phyloP scores from a whole-genome alignment of 208 protist genomes.

The Herpetomonas samuelpessoai region DNA sequence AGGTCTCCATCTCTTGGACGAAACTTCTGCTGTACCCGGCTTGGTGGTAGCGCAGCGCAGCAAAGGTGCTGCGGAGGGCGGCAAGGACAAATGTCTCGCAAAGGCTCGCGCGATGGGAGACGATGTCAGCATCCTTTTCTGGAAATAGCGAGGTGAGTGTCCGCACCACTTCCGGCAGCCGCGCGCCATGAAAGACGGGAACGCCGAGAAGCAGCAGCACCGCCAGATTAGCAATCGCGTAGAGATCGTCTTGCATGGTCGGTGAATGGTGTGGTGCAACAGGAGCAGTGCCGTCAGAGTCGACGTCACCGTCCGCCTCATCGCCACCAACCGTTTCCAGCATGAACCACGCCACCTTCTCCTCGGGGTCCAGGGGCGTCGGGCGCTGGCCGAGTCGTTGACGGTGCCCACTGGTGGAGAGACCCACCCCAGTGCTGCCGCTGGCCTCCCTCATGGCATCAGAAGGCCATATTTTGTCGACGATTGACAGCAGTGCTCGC shows the following conservation, averaged over 20 bases:
- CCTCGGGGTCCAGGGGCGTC: slow-evolving; percentile 4
- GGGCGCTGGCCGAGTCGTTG: neutral
- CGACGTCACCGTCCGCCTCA: neutral
- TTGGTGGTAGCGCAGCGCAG: slow-evolving; percentile 8
- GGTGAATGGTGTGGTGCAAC: slow-evolving; percentile 11
- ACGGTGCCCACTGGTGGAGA: neutral
- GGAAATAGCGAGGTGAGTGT: slow-evolving; percentile 15
- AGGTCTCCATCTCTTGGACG: slow-evolving; percentile 17
- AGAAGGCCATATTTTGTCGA: slow-evolving; percentile 12
- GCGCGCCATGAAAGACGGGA: slow-evolving; percentile 47
- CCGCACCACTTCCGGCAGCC: slow-evolving; percentile 34
- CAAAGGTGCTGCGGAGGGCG: neutral
- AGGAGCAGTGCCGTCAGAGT: neutral
- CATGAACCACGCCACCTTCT: slow-evolving; percentile 29
- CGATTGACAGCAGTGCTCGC: slow-evolving; percentile 16
- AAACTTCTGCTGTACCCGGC: slow-evolving; percentile 20
- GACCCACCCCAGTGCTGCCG: neutral
- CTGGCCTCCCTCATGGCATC: neutral
- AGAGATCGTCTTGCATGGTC: slow-evolving; percentile 57
- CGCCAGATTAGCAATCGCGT: slow-evolving; percentile 63
- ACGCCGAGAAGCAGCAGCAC: slow-evolving; percentile 50
- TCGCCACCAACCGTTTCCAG: slow-evolving; percentile 16
- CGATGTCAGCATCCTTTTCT: neutral
- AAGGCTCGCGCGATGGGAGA: neutral
- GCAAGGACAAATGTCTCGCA: neutral